Percentiles rank a stretch among this genome's conserved stretches.
These are phyloP conservation scores for Vicia sativa DNA, from an alignment of 306 rosid genomes.

Conservation along the genomic window DNA sequence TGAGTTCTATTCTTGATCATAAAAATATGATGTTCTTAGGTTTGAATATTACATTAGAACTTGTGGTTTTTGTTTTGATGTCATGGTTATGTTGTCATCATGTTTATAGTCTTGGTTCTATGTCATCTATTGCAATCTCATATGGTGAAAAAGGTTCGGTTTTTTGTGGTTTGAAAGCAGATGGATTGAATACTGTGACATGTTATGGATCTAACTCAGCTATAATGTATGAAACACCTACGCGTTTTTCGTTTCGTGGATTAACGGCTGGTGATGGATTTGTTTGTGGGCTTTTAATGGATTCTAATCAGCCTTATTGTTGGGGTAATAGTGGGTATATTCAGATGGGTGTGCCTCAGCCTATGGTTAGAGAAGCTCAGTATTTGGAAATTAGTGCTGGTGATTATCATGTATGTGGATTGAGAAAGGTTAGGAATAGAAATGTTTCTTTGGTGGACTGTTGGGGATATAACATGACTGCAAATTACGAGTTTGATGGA, in stretches of 20 bases:
- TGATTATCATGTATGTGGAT: constrained; percentile 84
- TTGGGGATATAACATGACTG: constrained; percentile 97
- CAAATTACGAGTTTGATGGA: constrained; percentile 70
- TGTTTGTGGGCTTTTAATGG: constrained; percentile 86
- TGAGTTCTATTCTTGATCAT: background rate
- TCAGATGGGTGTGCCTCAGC: constrained; percentile 89
- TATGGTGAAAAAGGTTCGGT: constrained; percentile 88
- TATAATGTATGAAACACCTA: constrained; percentile 72
- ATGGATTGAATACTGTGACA: constrained; percentile 81
- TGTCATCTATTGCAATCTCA: constrained; percentile 82
- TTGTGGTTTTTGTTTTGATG: too few relatives aligned
- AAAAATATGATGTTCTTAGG: constrained; percentile 21
- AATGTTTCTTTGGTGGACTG: constrained; percentile 78
- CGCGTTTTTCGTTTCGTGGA: constrained; percentile 61
- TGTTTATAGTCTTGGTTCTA: constrained; percentile 83
- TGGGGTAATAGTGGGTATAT: constrained; percentile 81
- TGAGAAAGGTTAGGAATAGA: constrained; percentile 44
- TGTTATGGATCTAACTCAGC: constrained; percentile 89
- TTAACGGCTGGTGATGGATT: constrained; percentile 87
- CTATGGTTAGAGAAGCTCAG: constrained; percentile 63
- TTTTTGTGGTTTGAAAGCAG: constrained; percentile 76
- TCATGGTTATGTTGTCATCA: constrained; percentile 45
- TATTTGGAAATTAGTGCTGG: constrained; percentile 93
- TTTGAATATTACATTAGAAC: too few relatives aligned
- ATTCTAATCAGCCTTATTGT: constrained; percentile 82